These are phyloP conservation scores for sorghum (Sorghum bicolor) DNA, from an alignment of 176 grass and related monocot genomes.

Conservation along the genomic window DNA sequence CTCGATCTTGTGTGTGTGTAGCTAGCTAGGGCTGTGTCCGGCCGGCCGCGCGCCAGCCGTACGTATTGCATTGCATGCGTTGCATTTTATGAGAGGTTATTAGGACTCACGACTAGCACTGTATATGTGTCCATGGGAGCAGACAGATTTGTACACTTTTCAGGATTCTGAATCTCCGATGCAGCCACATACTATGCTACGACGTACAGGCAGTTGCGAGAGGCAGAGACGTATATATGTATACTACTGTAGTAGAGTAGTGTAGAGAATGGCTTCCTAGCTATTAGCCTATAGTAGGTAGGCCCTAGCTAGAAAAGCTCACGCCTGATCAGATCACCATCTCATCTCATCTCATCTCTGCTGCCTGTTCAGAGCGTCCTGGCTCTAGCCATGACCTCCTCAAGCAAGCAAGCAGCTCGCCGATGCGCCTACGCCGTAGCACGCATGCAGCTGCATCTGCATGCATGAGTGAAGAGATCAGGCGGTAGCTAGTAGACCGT, in stretches of 20 bases:
- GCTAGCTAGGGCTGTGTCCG: not conserved
- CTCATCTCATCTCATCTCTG: not conserved
- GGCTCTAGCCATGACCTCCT: not conserved
- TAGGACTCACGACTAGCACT: not conserved
- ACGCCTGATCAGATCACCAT: not conserved
- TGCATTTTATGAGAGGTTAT: too few relatives aligned
- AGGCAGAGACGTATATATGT: not conserved
- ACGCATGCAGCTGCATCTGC: not conserved
- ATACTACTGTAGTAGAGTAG: not conserved
- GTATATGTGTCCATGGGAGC: conserved; percentile 22
- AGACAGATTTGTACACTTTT: conserved; percentile 43
- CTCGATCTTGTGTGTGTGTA: too few relatives aligned
- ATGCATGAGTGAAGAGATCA: not conserved
- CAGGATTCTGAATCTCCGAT: conserved; percentile 31
- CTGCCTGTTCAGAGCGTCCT: not conserved
- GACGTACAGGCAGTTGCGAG: not conserved
- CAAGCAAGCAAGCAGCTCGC: not conserved
- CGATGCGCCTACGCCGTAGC: not conserved
- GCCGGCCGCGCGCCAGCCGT: not conserved
- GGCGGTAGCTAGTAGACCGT: too few relatives aligned
- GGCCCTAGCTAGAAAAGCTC: not conserved
- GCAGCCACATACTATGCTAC: not conserved
- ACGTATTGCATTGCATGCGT: not conserved
- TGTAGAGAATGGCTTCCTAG: not conserved
- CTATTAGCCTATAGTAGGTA: not conserved